A percentile compares a stretch with the other conserved stretches of the same genome.
These are phyloP conservation scores for Xylaria cubensis DNA, from an alignment of 495 filamentous ascomycete genomes.

Conservation along the genomic window DNA sequence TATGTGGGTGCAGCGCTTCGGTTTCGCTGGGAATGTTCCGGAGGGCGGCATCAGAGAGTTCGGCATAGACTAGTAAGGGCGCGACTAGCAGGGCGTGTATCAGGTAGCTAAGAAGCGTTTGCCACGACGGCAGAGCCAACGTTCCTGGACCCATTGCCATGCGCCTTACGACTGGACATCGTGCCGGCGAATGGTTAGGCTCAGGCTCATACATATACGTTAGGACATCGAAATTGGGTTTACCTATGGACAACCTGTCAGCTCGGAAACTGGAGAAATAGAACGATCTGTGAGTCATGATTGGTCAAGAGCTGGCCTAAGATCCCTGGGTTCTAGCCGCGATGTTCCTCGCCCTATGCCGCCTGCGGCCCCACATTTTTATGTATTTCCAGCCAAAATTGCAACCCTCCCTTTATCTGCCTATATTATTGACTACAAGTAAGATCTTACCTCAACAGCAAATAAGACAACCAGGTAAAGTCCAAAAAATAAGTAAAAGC, in stretches of 20 bases:
- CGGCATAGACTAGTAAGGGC: conserved; percentile 63
- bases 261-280: background rate
- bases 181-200: background rate
- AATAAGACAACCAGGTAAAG: too few species aligned
- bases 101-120: conserved; percentile 7
- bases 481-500: too few species aligned
- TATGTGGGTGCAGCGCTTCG: conserved; percentile 74
- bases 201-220: background rate
- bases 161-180: conserved; percentile 9
- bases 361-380: too few species aligned
- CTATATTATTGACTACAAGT: too few species aligned
- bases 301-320: background rate
- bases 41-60: conserved; percentile 74
- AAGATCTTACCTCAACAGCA: too few species aligned
- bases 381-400: too few species aligned
- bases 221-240: background rate
- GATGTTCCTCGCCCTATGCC: too few species aligned
- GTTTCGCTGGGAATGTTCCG: conserved; percentile 65
- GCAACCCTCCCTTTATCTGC: too few species aligned
- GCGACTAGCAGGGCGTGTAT: conserved; percentile 3
- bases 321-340: too few species aligned
- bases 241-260: background rate
- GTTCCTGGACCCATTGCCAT: conserved; percentile 18
- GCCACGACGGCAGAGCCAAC: conserved; percentile 9
- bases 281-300: background rate